Conservation (phyloP, 495 filamentous ascomycete species). For the Podospora comata region DNA sequence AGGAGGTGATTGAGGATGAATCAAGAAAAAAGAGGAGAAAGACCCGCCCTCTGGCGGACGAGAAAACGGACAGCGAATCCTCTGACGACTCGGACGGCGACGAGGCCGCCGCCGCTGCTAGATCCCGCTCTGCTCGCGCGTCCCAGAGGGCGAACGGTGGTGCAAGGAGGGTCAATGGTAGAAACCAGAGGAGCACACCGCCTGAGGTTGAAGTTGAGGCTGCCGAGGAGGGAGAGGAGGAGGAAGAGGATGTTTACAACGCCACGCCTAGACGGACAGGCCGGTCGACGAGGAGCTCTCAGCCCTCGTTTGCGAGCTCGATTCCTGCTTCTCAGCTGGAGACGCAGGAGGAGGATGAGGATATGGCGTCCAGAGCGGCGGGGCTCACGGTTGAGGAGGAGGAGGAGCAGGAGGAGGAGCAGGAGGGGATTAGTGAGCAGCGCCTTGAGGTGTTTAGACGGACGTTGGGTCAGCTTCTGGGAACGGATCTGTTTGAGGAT, state of each 20-base stretch:
- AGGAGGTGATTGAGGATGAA: slow-evolving; percentile 89
- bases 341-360: slow-evolving; percentile 33
- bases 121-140: slow-evolving; percentile 26
- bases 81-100: slow-evolving; percentile 41
- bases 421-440: slow-evolving; percentile 53
- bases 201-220: slow-evolving; percentile 10
- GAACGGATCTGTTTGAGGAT: slow-evolving; percentile 71
- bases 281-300: slow-evolving; percentile 39
- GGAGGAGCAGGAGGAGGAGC: slow-evolving; percentile 26
- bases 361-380: slow-evolving; percentile 37
- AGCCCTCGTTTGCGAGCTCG: slow-evolving; percentile 47
- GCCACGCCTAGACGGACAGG: slow-evolving; percentile 33
- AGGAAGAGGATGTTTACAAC: slow-evolving; percentile 39
- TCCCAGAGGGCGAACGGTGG: slow-evolving; percentile 26
- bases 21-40: slow-evolving; percentile 70
- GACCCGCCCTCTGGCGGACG: slow-evolving; percentile 37
- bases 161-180: slow-evolving; percentile 16
- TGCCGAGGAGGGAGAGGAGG: slow-evolving; percentile 21
- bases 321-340: slow-evolving; percentile 46
- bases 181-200: slow-evolving; percentile 11
- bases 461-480: slow-evolving; percentile 75
- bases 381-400: slow-evolving; percentile 33
- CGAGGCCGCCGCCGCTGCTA: slow-evolving; percentile 27
- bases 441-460: slow-evolving; percentile 73
- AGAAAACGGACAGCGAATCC: slow-evolving; percentile 23